Base-by-base conservation (phyloP, 2,329 filamentous ascomycete species). In the Pyricularia pennisetigena region DNA sequence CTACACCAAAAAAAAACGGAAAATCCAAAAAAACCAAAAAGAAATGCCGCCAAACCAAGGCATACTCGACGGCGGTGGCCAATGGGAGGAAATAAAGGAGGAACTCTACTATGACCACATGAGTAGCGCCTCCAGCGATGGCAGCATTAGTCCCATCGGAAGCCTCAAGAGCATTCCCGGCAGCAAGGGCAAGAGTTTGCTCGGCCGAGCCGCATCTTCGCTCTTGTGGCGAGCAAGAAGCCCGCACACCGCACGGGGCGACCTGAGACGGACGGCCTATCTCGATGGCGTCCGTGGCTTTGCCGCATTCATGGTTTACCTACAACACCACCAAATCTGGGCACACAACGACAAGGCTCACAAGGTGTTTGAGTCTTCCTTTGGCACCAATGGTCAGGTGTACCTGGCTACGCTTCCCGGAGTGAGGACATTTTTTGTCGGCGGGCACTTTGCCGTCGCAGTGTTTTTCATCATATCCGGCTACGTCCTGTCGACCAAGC, bases 211-310 rank as follows among this genome's bases (percentile, higher is more conserved):
- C 2, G 66, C 54, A 26, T 62, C 66, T 30, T n/a, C 35, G 30
- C n/a, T 67, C 10, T 30, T 67, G 54, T 57, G 66, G 14, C 66
- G 54, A 9, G 66, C 28, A 7, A n/a, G 57, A 9, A 67, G 41
- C 54, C 61, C 66, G 1, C 66, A 30, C 8, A 23, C 41, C 3
- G 54, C 28, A 5, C 54, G 54, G 8, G 28, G 66, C 5, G 57
- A 67, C 14, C 75, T 82, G 16, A 78, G 83, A 7, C 78, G 79
- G 23, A 88, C 86, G 5, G 85, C 86, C n/a, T 88, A 86, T 71
- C 80, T 88, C 24, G 88, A 91, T 71, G 88, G 88, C 16, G 78
- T 91, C 16, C 79, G 89, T 73, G 88, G 89, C 3, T 89, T 90
- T 70, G 88, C 88, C 4, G 87, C 88, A 2, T 81, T 91, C 32